Conservation (phyloP, 2,329 filamentous ascomycete species). For the Clarireedia paspali region DNA sequence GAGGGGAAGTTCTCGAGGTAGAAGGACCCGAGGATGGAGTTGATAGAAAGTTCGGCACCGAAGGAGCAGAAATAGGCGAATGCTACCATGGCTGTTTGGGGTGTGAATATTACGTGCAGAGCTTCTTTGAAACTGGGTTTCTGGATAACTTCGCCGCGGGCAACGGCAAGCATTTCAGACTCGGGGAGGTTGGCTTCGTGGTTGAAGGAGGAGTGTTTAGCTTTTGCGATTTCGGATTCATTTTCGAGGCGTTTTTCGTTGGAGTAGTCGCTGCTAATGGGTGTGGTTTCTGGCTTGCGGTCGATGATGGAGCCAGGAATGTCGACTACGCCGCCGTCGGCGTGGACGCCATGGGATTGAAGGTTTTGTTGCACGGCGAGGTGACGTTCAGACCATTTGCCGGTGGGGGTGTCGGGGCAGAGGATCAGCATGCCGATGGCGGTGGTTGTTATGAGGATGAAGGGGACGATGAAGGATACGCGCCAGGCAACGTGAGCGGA, state of each 20-base stretch:
- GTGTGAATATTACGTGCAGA: conserved; percentile 39
- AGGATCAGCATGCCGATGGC: conserved; percentile 63
- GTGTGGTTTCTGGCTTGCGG: neutral
- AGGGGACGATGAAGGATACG: conserved; percentile 75
- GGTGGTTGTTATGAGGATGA: conserved; percentile 62
- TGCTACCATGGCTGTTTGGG: conserved; percentile 47
- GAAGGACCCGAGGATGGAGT: conserved; percentile 50
- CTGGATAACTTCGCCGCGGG: conserved; percentile 41
- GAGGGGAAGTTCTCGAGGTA: conserved; percentile 51
- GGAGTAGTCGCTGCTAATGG: neutral
- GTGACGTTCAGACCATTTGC: conserved; percentile 68
- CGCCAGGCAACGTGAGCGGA: conserved; percentile 68
- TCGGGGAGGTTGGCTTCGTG: conserved; percentile 40
- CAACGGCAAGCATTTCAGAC: conserved; percentile 44
- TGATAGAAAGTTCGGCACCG: conserved; percentile 55
- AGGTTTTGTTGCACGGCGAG: conserved; percentile 33
- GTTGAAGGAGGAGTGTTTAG: conserved; percentile 34
- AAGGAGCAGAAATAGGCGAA: conserved; percentile 57
- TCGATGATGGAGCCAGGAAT: conserved; percentile 27
- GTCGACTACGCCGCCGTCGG: conserved; percentile 10
- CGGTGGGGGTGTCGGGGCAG: conserved; percentile 75
- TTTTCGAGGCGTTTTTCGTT: conserved; percentile 36
- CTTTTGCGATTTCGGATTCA: conserved; percentile 36
- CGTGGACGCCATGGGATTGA: conserved; percentile 41
- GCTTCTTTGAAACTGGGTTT: conserved; percentile 49